Evolutionary conservation across 2,329 filamentous ascomycete genomes (phyloP).

Genomic region (Sarocladium oryzae): DNA sequence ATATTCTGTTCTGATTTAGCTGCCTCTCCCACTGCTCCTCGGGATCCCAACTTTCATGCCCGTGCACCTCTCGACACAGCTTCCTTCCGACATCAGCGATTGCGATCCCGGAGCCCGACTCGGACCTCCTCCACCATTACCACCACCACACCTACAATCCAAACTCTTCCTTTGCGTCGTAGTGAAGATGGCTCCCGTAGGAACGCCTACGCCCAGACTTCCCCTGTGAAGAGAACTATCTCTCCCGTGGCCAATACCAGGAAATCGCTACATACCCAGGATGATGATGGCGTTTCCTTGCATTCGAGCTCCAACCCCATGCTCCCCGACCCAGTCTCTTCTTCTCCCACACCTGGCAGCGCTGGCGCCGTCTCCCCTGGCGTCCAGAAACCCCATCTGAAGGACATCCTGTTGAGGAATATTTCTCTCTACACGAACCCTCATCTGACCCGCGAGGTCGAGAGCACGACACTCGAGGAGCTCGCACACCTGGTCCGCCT

Average conservation of each 20-base stretch:
- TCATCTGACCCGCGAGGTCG: slow-evolving; percentile 51
- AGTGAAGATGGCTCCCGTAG: slow-evolving; percentile 36
- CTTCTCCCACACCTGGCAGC: slow-evolving; percentile 11
- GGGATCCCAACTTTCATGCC: not conserved
- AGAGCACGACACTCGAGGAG: slow-evolving; percentile 67
- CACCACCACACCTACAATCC: slow-evolving; percentile 19
- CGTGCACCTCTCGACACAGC: not conserved
- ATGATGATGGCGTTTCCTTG: slow-evolving; percentile 32
- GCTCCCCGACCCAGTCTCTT: slow-evolving; percentile 18
- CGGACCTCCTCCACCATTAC: slow-evolving; percentile 34
- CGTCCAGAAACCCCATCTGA: slow-evolving; percentile 44
- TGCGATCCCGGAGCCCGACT: slow-evolving; percentile 45
- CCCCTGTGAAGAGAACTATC: not conserved
- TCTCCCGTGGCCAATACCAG: not conserved
- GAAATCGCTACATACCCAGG: slow-evolving; percentile 18
- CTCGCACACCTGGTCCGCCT: slow-evolving; percentile 71
- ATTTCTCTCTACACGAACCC: slow-evolving; percentile 60
- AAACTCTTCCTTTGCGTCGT: slow-evolving; percentile 35
- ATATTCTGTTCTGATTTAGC: slow-evolving; percentile 12
- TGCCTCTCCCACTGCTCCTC: slow-evolving; percentile 3
- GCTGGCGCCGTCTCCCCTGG: slow-evolving; percentile 15
- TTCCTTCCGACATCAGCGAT: slow-evolving; percentile 37
- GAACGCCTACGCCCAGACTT: slow-evolving; percentile 19
- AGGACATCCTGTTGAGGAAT: slow-evolving; percentile 33
- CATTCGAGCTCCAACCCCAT: not conserved